phyloP scores from a whole-genome alignment of 2,329 filamentous ascomycete genomes.

The Beauveria sp. region DNA sequence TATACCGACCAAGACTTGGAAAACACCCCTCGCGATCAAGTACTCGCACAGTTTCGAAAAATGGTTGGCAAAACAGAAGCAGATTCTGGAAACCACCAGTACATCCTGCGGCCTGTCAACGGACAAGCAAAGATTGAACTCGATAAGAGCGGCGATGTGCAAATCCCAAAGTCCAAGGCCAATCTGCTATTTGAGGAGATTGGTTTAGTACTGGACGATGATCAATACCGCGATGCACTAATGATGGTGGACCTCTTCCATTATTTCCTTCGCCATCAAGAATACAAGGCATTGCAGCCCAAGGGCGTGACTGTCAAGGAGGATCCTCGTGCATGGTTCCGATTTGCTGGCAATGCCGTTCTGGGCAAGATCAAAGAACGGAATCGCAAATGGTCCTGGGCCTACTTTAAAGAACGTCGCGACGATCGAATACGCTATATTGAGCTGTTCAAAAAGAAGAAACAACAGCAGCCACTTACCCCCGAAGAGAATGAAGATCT shows the following conservation, averaged over 20 bases:
- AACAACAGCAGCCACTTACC: constrained; percentile 63
- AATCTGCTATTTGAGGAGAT: constrained; percentile 93
- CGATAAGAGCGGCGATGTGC: constrained; percentile 79
- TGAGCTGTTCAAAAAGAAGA: constrained; percentile 90
- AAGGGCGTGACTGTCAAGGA: constrained; percentile 75
- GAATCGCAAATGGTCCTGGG: constrained; percentile 93
- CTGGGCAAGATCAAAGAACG: constrained; percentile 90
- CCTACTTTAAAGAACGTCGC: constrained; percentile 83
- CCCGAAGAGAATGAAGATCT: constrained; percentile 65
- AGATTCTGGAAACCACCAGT: constrained; percentile 62
- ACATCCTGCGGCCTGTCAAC: constrained; percentile 91
- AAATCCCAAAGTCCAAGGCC: constrained; percentile 80
- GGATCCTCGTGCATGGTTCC: constrained; percentile 85
- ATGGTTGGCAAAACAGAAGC: constrained; percentile 71
- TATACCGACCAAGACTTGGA: constrained; percentile 44
- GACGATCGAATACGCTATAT: constrained; percentile 88
- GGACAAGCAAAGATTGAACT: constrained; percentile 91
- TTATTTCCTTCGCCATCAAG: constrained; percentile 94
- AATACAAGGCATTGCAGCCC: constrained; percentile 89
- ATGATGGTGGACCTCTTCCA: constrained; percentile 99
- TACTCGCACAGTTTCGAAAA: constrained; percentile 67
- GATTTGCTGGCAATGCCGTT: constrained; percentile 83
- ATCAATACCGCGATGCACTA: constrained; percentile 92
- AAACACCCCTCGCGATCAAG: constrained; percentile 61
- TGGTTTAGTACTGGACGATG: constrained; percentile 91